Base-by-base conservation (phyloP, 352 stramenopile genomes). In the Globisporangium yorkense region DNA sequence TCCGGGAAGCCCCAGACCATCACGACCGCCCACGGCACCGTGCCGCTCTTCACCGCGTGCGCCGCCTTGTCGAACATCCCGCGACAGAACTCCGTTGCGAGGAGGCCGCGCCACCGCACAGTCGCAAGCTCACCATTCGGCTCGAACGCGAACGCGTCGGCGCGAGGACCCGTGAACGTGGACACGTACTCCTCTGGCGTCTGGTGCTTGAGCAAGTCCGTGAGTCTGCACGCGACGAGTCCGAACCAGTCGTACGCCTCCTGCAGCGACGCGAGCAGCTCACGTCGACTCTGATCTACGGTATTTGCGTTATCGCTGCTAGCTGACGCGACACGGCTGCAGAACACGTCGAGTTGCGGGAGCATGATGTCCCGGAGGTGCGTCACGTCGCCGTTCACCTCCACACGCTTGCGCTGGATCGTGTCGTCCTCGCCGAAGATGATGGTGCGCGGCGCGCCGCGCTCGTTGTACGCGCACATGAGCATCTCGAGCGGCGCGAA, bases 1-100 rank as follows among this genome's bases (percentile, higher is more conserved):
- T 94, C 84, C 0, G 77, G 72, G 31, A 94, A 88, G 15, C 84
- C 84, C 84, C 84, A 94, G n/a, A 89, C 80, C 10, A 71, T 77
- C 31, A 92, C 59, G 1, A 79, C 75, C n/a, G 70, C 82, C 80
- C 81, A 94, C 33, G 79, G 77, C n/a, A 90, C 27, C 13, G 63
- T 57, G 1, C 70, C 66, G 24, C 44, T 72, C 52, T 79, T 72
- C 3, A 94, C 79, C 31, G 67, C 57, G 13, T 65, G 68, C 45
- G 71, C 68, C 39, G 75, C 63, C 46, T 76, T 85, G 24, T 88
- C 75, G 5, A 92, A 27, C 46, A 88, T 62, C 35, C 20, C 56
- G 27, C 70, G 57, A 43, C 75, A 77, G 61, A 94, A 89, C 40
- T 74, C 68, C 53, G 75, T 24, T 16, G 71, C 65, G 27, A 94